Evolutionary conservation across 805 yeast genomes (phyloP).

Genomic region (Saturnispora hagleri): DNA sequence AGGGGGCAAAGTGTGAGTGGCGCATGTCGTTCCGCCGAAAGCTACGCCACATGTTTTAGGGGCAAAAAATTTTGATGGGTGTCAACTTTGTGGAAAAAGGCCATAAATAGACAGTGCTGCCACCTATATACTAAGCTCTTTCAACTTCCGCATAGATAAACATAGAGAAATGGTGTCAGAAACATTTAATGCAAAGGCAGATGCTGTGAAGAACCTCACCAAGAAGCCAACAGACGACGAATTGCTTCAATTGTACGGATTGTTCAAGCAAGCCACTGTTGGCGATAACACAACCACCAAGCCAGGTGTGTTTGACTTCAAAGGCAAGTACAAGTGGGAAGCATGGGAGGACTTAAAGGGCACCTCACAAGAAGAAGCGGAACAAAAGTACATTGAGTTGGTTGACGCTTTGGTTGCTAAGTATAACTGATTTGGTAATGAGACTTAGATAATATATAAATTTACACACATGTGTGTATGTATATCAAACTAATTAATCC

Average conservation of each 20-base stretch:
- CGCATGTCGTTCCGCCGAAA: neutral
- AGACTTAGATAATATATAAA: neutral
- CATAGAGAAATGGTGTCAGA: conserved; percentile 26
- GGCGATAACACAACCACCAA: conserved; percentile 85
- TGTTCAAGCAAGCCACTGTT: conserved; percentile 93
- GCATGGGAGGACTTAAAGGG: conserved; percentile 91
- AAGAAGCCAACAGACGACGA: conserved; percentile 82
- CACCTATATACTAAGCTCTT: neutral
- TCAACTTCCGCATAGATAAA: neutral
- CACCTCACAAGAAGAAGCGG: conserved; percentile 82
- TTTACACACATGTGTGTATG: neutral
- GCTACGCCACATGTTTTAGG: neutral
- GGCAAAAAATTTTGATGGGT: neutral
- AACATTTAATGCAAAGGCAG: conserved; percentile 48
- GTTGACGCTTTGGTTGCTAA: conserved; percentile 55
- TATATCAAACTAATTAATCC: neutral
- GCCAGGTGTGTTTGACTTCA: conserved; percentile 89
- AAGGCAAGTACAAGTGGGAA: conserved; percentile 97
- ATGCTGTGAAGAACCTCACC: conserved; percentile 64
- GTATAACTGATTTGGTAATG: conserved; percentile 22
- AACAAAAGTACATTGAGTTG: conserved; percentile 61
- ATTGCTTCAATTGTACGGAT: conserved; percentile 75
- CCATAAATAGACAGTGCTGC: neutral
- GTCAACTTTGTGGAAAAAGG: neutral
- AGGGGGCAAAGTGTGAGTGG: neutral